Evolutionary conservation across 2,329 filamentous ascomycete genomes (phyloP), one percentile per base, ranked within the genome.

Genomic region (Phialophora macrospora): DNA sequence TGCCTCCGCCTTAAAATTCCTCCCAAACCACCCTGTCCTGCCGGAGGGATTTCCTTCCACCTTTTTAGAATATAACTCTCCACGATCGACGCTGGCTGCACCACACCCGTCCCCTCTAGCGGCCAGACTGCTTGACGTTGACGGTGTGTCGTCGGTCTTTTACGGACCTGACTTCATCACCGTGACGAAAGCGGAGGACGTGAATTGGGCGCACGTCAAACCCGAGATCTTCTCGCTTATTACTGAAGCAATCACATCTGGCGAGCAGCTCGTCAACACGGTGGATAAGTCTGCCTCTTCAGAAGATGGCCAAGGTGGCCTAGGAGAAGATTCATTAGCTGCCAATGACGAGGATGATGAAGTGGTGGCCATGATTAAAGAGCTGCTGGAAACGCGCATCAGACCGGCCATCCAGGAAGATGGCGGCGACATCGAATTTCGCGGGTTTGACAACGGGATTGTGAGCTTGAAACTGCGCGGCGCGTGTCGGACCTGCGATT

Each of bases 351-450:
- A 96, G 68, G 95, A 99, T 76, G 90, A 89, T 71, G 95, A 99
- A 79, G 92, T 97, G 11, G 90, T 99, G 8, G 90, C 92, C 65
- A 98, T 98, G 95, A 98, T 99, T 80, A 97, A 98, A 81, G 95
- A 99, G 80, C 82, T 99, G 34, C 83, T 99, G 41, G 95, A 99
- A 79, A 99, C 95, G 28, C 85, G 95, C 68, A 97, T 99, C 74
- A 86, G 95, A 51, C 95, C 95, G 0, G 91, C 94, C 0, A 99
- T 99, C 69, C 95, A 98, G 78, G 95, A 98, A 77, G 95, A 99
- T 72, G 95, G 95, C 55, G 95, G 95, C 54, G 95, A 99, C 77
- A 98, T 99, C 74, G 95, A 99, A 77, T 96, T 94, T 77, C 84
- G 91, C 20, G 94, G 94, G 0, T 98, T 98, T 74, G 86, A 93